Conservation (phyloP, 805 yeast genomes). For the Hanseniaspora valbyensis region DNA sequence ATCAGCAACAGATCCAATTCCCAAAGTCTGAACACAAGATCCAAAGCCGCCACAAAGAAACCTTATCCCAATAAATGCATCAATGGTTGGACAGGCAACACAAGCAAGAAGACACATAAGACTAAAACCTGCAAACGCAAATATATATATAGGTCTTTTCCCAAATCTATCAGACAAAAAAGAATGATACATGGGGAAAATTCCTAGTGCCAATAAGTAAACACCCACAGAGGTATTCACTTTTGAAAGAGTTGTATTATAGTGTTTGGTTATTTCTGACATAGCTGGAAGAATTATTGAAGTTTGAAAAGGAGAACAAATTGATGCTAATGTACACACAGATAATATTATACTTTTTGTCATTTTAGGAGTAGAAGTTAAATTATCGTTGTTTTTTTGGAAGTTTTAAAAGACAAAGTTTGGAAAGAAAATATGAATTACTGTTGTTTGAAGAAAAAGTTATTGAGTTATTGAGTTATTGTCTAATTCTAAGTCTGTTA, state of each 20-base stretch:
- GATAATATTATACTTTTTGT: not conserved
- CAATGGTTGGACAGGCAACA: conserved; percentile 51
- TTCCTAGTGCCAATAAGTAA: conserved; percentile 59
- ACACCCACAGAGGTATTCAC: conserved; percentile 75
- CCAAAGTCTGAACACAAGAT: conserved; percentile 78
- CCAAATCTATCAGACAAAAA: conserved; percentile 66
- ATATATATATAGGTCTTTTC: conserved; percentile 58
- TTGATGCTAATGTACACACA: not conserved
- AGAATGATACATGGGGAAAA: conserved; percentile 86
- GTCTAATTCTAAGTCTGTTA: no score
- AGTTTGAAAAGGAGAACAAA: conserved; percentile 61
- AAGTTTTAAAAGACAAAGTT: not conserved
- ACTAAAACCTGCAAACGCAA: conserved; percentile 52
- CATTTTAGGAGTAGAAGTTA: not conserved
- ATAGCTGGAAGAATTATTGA: conserved; percentile 74
- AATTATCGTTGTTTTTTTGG: not conserved
- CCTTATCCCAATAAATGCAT: conserved; percentile 55
- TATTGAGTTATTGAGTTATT: no score
- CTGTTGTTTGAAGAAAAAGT: no score
- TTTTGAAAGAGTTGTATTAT: conserved; percentile 45
- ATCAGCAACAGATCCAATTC: conserved; percentile 81
- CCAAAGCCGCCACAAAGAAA: conserved; percentile 69
- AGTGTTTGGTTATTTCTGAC: conserved; percentile 42
- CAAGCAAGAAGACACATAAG: conserved; percentile 59
- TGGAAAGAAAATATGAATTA: not conserved